Evolutionary conservation across 768 basidiomycete genomes (phyloP), one percentile per base, ranked within the genome.

Genomic region (Floccularia luteovirens): DNA sequence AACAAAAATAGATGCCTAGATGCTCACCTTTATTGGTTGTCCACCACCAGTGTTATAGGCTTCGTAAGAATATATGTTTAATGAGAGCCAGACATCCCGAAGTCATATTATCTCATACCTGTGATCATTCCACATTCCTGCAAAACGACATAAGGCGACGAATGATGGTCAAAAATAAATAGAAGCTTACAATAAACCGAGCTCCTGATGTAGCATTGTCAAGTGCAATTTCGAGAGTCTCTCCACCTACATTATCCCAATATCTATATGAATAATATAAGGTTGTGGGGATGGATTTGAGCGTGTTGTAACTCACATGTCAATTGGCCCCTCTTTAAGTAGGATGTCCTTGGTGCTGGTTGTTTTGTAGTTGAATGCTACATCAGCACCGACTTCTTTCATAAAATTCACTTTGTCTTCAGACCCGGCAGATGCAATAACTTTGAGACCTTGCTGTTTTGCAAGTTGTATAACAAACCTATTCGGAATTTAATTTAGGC

Each of bases 281-380:
- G 20, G 25, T 19, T 36, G 11, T 13, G 19, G 20, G 37, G 14
- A 27, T 12, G 16, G 11, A 3, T 14, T n/a, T n/a, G 2, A 25
- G 6, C 23, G 13, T 23, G n/a, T 20, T 10, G n/a, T 5, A 23
- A 48, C 64, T 21, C 44, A 69, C 66, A 70, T 57, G 39, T 73
- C 62, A 24, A 73, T 58, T 6, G 67, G 67, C 0, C 80, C 81
- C 47, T 84, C 69, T 42, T 66, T 67, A 44, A 53, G 51, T 27
- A 89, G 58, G 2, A 81, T 61, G 8, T 79, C 72, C 1, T 49
- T 49, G 0, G 73, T 76, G 34, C 62, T 60, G 0, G 63, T 62
- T 0, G 70, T 83, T 66, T 88, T 82, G 60, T 82, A 86, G 55
- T 87, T 84, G 63, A 84, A 85, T 0, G 69, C 76, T 4, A 80